These are phyloP conservation scores for Hirschfeldia incana DNA, from an alignment of 345 rosid genomes.

Conservation along the genomic window DNA sequence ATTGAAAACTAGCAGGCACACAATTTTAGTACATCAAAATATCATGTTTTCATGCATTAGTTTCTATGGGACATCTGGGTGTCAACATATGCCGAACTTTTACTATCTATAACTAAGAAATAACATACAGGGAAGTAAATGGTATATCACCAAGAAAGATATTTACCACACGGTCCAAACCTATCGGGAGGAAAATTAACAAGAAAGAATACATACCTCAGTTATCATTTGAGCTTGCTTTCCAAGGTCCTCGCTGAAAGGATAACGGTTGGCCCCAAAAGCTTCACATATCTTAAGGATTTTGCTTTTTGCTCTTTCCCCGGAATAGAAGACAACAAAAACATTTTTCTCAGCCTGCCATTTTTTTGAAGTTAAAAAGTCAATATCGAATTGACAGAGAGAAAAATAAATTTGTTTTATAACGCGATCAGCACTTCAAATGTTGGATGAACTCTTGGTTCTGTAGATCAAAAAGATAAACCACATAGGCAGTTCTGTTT, in stretches of 20 bases:
- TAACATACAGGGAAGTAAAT: constrained; percentile 1
- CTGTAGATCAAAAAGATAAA: background rate
- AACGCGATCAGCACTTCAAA: background rate
- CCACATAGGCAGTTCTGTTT: background rate
- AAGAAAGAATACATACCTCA: constrained; percentile 52
- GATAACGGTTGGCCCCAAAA: constrained; percentile 94
- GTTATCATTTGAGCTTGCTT: constrained; percentile 67
- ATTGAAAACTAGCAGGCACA: background rate
- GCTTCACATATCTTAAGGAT: constrained; percentile 94
- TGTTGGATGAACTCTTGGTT: constrained; percentile 9
- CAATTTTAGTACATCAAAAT: background rate
- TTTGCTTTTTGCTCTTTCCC: constrained; percentile 88
- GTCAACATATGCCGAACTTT: constrained; percentile 22
- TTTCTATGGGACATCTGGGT: constrained; percentile 4
- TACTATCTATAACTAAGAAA: constrained; percentile 11
- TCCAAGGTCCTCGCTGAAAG: constrained; percentile 80
- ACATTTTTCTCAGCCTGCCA: constrained; percentile 93
- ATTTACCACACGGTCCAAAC: background rate
- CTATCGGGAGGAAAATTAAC: background rate
- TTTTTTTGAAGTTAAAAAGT: constrained; percentile 30
- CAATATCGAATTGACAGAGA: constrained; percentile 3
- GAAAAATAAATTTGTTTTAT: constrained; percentile 1
- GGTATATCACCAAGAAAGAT: constrained; percentile 30
- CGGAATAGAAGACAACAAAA: constrained; percentile 79
- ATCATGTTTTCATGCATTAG: background rate